phyloP scores from a whole-genome alignment of 768 basidiomycete species.

The Mycena latifolia region DNA sequence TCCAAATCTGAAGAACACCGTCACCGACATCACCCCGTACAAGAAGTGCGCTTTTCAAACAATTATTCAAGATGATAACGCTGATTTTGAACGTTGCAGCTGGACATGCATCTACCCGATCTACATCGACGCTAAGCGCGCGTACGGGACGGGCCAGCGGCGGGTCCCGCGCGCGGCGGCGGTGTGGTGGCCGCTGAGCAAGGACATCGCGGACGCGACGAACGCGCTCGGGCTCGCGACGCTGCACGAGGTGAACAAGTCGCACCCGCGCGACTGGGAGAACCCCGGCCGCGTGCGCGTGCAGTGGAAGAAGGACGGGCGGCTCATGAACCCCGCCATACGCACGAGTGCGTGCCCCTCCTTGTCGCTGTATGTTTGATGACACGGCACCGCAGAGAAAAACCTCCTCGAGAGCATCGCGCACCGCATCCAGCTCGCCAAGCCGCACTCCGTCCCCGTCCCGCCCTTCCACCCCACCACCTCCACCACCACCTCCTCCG shows the following conservation, averaged over 20 bases:
- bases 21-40: constrained; percentile 85
- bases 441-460: constrained; percentile 77
- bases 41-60: constrained; percentile 77
- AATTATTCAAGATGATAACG: too few species aligned
- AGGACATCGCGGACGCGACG: constrained; percentile 91
- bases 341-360: constrained; percentile 69
- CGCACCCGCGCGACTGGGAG: constrained; percentile 97
- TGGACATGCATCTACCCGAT: constrained; percentile 98
- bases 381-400: constrained; percentile 67
- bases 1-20: constrained; percentile 49
- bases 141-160: constrained; percentile 86
- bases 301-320: constrained; percentile 88
- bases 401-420: constrained; percentile 82
- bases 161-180: constrained; percentile 83
- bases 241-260: constrained; percentile 90
- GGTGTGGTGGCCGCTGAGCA: constrained; percentile 96
- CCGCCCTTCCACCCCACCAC: constrained; percentile 66
- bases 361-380: not conserved
- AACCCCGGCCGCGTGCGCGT: constrained; percentile 97
- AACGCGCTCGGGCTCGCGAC: constrained; percentile 81
- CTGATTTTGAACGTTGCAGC: constrained; percentile 52
- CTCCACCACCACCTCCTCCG: constrained; percentile 49
- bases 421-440: constrained; percentile 76
- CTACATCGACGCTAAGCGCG: constrained; percentile 95
- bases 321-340: constrained; percentile 73